Percentiles rank a stretch among this genome's conserved stretches.
Evolutionary conservation across 2,329 filamentous ascomycete genomes (phyloP).

Genomic region (Exophiala oligosperma): DNA sequence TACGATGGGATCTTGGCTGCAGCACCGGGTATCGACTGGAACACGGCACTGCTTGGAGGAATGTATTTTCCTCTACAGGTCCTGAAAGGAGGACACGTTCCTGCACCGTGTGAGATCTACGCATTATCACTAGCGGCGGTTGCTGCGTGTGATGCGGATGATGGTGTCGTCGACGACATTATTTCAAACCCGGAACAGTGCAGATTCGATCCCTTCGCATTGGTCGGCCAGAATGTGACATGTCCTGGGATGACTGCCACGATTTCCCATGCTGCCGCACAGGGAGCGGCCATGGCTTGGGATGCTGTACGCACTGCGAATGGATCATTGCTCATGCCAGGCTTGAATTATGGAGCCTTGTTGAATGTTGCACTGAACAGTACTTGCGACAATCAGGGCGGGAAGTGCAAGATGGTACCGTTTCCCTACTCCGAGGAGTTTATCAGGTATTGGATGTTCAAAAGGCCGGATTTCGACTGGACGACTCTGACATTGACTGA

Average conservation of each 20-base stretch:
- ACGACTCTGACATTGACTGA: background rate
- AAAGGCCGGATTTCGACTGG: background rate
- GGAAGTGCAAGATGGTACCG: background rate
- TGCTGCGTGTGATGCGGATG: constrained; percentile 31
- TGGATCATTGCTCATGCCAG: background rate
- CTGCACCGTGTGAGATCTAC: constrained; percentile 36
- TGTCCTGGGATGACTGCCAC: constrained; percentile 18
- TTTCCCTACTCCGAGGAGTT: background rate
- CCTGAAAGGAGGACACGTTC: constrained; percentile 28
- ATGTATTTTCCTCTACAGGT: constrained; percentile 31
- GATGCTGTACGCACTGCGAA: background rate
- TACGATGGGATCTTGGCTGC: constrained; percentile 33
- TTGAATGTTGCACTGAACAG: constrained; percentile 16
- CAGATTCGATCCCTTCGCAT: constrained; percentile 16
- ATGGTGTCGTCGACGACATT: constrained; percentile 31
- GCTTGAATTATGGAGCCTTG: constrained; percentile 26
- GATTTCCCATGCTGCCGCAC: constrained; percentile 31
- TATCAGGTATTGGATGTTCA: background rate
- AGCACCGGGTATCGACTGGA: constrained; percentile 27
- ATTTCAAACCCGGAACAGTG: constrained; percentile 21
- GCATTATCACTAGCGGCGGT: constrained; percentile 38
- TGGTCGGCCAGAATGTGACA: constrained; percentile 6
- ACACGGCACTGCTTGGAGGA: constrained; percentile 33
- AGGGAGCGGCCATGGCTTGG: constrained; percentile 36
- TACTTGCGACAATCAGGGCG: background rate